Evolutionary conservation across 805 yeast species (phyloP), one percentile per base, ranked within the genome.

Genomic region (Torulaspora maleeae): DNA sequence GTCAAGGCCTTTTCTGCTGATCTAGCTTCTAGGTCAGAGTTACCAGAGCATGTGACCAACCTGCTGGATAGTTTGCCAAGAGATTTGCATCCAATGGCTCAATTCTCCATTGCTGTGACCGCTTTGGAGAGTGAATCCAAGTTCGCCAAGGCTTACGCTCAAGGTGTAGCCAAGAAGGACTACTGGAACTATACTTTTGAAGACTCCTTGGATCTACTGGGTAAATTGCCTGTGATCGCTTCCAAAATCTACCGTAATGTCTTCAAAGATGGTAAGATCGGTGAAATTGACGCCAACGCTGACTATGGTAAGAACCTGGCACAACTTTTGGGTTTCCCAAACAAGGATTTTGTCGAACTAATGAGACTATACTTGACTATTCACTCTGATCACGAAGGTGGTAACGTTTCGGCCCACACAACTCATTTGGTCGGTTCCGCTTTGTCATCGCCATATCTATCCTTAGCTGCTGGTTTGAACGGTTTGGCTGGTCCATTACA

Each of bases 371-470:
- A 85, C 76, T 69, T 84, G 62, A 80, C 91, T 50, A 80, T 85
- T 64, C 95, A 85, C 74, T 78, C 88, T 45, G 95, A 85, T 67
- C 95, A 85, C 73, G 95, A 85, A 74, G 95, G 93, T 72, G 93
- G 93, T 69, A 84, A 84, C 64, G 93, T 84, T 50, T 81, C 88
- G 51, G 93, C 93, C 39, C 93, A 84, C 72, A 80, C 93, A 54
- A 84, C 93, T 48, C 91, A 85, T 70, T 72, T 84, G 64, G 93
- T 84, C 51, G 93, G 93, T 58, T 83, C 90, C 9, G 90, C 93
- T 35, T 73, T 84, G 53, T 78, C 87, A 25, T 82, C 86, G 36
- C 91, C 93, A 60, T 85, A 73, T 75, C 72, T 85, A 52, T 82
- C 90, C 33, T 73, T 81, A 48, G 82, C 93, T 45, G 90, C 93